phyloP scores from a whole-genome alignment of 257 asterid species.

The Leonotis leonurus region DNA sequence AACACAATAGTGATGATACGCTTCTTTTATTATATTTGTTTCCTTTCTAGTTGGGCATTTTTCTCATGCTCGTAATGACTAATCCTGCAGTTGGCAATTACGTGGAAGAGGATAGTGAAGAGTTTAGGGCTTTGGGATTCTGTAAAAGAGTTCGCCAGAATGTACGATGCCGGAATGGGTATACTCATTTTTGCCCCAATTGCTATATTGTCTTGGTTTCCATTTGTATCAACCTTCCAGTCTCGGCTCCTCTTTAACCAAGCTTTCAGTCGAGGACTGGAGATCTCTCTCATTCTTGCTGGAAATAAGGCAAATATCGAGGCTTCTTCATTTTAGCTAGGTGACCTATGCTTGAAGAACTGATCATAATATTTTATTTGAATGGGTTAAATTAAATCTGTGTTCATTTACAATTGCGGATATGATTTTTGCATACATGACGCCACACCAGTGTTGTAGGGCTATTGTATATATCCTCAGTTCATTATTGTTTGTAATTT shows the following conservation, averaged over 20 bases:
- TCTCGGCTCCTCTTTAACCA: conserved; percentile 99
- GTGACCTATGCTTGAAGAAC: too few species aligned
- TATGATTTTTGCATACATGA: too few species aligned
- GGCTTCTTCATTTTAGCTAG: conserved; percentile 49
- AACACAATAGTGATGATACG: neutral
- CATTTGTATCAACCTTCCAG: conserved; percentile 94
- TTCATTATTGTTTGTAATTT: too few species aligned
- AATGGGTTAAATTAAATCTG: too few species aligned
- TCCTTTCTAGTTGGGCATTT: neutral
- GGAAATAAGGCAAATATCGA: conserved; percentile 96
- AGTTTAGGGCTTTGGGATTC: too few species aligned
- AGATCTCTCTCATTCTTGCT: conserved; percentile 94
- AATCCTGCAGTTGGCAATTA: conserved; percentile 57
- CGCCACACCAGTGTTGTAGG: too few species aligned
- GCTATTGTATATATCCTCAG: too few species aligned
- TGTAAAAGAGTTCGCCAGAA: conserved; percentile 87
- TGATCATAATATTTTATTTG: too few species aligned
- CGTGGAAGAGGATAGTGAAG: conserved; percentile 77
- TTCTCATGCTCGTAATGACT: neutral
- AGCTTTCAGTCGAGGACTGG: conserved; percentile 99
- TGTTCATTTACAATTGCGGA: too few species aligned
- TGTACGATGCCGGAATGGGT: conserved; percentile 99
- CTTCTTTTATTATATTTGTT: neutral
- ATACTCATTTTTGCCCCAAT: conserved; percentile 81
- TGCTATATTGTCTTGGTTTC: conserved; percentile 92